Base-by-base conservation (phyloP, 78 protist species). In the Dictyostelium intermedium region DNA sequence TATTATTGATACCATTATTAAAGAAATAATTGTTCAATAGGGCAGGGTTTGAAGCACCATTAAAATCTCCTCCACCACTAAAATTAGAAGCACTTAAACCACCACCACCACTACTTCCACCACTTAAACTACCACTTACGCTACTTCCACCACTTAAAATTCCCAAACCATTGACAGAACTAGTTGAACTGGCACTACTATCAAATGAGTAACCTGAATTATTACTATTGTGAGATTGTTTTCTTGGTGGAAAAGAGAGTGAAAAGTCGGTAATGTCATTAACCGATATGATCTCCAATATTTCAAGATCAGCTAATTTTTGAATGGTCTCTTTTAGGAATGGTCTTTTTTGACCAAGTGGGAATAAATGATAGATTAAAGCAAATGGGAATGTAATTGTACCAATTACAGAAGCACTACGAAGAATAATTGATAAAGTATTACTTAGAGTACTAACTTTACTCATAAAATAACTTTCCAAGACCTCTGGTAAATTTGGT, bases 361-460 rank as follows among this genome's bases (percentile, higher is more conserved):
- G 92, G 47, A 47, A 86, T 20, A 86, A 34, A n/a, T 45, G 84
- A 35, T 61, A 43, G 47, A 77, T 61, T n/a, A 86, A 47, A 2
- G 84, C 61, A 61, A 76, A 86, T 23, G 92, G 92, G 43, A 86
- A 86, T 43, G 23, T 61, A 1, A 25, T 70, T 47, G 45, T 27
- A 14, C 85, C 79, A 77, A 86, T 74, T 3, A 77, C 79, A 23
- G 84, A 56, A 11, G 66, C 70, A 32, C 30, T 60, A 7, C 80
- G 39, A n/a, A 86, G 78, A 77, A 86, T 56, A 25, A 86, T 86
- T 13, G 77, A 61, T 10, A 76, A 60, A 14, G 47, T 76, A 41
- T 39, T 76, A 34, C 43, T 72, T 34, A 34, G 79, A 18, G 39
- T 34, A 61, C 60, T 77, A 47, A 77, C 23, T 70, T 86, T 86